These are phyloP conservation scores for Pholiota adiposa DNA, from an alignment of 1,284 basidiomycete genomes.

Conservation along the genomic window DNA sequence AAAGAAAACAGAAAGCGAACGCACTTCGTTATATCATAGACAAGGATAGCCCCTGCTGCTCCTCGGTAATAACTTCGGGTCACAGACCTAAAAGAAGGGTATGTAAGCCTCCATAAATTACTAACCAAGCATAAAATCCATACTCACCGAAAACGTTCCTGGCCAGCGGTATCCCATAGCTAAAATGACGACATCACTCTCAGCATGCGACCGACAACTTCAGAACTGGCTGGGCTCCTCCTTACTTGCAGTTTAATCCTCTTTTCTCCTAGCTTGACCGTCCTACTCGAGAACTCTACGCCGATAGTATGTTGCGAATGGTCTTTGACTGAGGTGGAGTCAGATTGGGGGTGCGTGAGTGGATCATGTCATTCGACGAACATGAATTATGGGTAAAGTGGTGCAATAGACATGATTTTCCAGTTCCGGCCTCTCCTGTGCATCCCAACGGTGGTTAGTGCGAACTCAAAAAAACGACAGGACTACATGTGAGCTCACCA, in stretches of 20 bases:
- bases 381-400: slow-evolving; percentile 95
- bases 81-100: slow-evolving; percentile 71
- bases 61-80: slow-evolving; percentile 97
- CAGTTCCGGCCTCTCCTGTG: slow-evolving; percentile 92
- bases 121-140: slow-evolving; percentile 8
- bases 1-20: slow-evolving; percentile 31
- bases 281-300: slow-evolving; percentile 92
- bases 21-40: slow-evolving; percentile 96
- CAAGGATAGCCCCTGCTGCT: slow-evolving; percentile 91
- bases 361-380: slow-evolving; percentile 45
- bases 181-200: slow-evolving; percentile 37
- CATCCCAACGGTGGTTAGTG: slow-evolving; percentile 1
- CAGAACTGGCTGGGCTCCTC: slow-evolving; percentile 6
- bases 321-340: slow-evolving; percentile 78
- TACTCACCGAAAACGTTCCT: slow-evolving; percentile 86
- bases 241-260: slow-evolving; percentile 91
- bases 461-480: not conserved
- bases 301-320: slow-evolving; percentile 98
- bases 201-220: slow-evolving; percentile 16
- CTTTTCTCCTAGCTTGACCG: slow-evolving; percentile 89
- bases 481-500: slow-evolving; percentile 52
- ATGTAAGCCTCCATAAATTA: not conserved
- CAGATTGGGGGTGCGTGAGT: slow-evolving; percentile 18
- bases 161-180: slow-evolving; percentile 98
- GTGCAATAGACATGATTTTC: slow-evolving; percentile 95